These are phyloP conservation scores for Microthyrium microscopicum DNA, from an alignment of 2,329 filamentous ascomycete genomes.

Conservation along the genomic window DNA sequence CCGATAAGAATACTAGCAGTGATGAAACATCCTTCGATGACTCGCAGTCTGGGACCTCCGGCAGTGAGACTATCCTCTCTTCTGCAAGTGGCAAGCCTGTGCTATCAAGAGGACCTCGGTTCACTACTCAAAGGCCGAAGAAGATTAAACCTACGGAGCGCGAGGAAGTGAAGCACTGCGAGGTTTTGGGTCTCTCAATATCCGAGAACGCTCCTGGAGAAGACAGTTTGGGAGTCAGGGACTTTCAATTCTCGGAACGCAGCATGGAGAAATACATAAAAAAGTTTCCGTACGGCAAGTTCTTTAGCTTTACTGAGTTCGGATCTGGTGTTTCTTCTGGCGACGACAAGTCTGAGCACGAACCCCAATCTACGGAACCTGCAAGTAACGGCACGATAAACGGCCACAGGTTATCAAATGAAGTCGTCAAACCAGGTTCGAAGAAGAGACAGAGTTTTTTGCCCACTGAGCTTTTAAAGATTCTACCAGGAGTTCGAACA, in stretches of 20 bases:
- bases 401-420: background rate
- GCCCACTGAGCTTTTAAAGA: background rate
- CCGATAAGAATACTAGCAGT: no score
- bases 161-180: constrained; percentile 4
- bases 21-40: no score
- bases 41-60: no score
- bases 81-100: no score
- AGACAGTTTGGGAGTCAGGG: constrained; percentile 7
- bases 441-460: no score
- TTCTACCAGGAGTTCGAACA: constrained; percentile 2
- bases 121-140: background rate
- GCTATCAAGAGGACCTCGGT: background rate
- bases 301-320: constrained; percentile 25
- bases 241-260: constrained; percentile 9
- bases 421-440: constrained; percentile 3
- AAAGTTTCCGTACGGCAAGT: constrained; percentile 20
- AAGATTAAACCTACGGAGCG: background rate
- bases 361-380: no score
- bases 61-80: no score
- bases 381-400: no score
- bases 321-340: no score
- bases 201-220: no score
- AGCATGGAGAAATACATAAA: constrained; percentile 12
- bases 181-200: constrained; percentile 9
- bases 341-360: background rate